Evolutionary conservation across 441 rosid genomes (phyloP).

Genomic region (Rhodomyrtus psidioides): DNA sequence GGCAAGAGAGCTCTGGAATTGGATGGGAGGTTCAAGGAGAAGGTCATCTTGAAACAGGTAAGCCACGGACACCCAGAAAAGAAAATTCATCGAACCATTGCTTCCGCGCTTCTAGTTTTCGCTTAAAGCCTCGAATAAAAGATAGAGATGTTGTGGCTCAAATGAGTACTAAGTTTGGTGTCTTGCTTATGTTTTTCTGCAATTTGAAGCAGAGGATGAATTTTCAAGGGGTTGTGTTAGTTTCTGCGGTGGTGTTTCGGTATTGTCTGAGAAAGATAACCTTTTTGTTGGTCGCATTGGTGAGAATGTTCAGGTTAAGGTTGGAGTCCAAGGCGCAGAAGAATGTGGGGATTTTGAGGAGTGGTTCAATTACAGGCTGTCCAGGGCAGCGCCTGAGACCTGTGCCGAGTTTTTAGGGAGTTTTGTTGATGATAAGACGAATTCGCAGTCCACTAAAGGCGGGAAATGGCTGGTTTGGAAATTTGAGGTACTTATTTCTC

Average conservation of each 20-base stretch:
- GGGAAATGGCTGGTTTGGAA: constrained; percentile 99
- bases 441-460: constrained; percentile 53
- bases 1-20: constrained; percentile 23
- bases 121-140: neutral
- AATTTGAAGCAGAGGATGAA: neutral
- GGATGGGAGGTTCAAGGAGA: constrained; percentile 50
- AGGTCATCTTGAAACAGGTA: constrained; percentile 89
- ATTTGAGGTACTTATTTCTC: constrained; percentile 56
- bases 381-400: constrained; percentile 97
- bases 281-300: neutral
- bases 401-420: constrained; percentile 92
- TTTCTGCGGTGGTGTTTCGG: neutral
- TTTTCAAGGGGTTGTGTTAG: neutral
- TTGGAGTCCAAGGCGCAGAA: constrained; percentile 75
- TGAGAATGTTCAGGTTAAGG: constrained; percentile 53
- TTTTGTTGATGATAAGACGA: constrained; percentile 73
- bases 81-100: neutral
- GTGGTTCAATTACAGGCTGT: constrained; percentile 94
- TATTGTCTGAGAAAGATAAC: neutral
- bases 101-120: neutral
- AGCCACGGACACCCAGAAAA: neutral
- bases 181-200: neutral
- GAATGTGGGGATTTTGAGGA: constrained; percentile 90
- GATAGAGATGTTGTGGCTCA: neutral
- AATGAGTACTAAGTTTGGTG: neutral